Evolutionary conservation across 2,329 filamentous ascomycete species (phyloP), one percentile per base, ranked within the genome.

Genomic region (Sporothrix globosa): DNA sequence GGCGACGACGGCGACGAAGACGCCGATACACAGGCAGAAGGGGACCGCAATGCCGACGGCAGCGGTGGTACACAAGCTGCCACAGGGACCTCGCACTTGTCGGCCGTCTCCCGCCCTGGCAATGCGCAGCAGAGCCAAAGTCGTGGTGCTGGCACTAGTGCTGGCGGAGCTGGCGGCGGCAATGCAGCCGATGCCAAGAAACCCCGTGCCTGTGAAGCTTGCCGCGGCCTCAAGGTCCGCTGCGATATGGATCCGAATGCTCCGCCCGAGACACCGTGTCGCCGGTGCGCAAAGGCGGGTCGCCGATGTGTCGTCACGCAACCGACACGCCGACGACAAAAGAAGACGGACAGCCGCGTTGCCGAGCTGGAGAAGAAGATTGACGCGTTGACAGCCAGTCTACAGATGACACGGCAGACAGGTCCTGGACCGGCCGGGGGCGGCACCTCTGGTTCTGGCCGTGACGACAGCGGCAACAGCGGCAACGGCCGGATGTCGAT

Each of bases 301-400:
- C 84, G 93, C 50, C 84, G 84, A 73, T 97, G 93, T 77, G 82
- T 94, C 53, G 90, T 94, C 73, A 96, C 92, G 0, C 87, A 89
- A 73, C 92, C 86, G 17, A 87, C 84, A 41, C 79, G 92, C 53
- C 97, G 96, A 81, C 86, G 93, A 58, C 92, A 95, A 82, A 97
- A 95, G 83, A 97, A 97, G 84, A 93, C 92, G 69, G 94, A 97
- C 78, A 95, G 89, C 74, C 86, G 93, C 67, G 93, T 97, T 14
- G 91, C 93, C 10, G 93, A 97, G 82, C 84, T 97, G 67, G 93
- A 97, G 83, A 93, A 91, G 83, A 96, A 96, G 82, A 95, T 97
- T 73, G 93, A 97, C 82, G 92, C 91, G 10, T 79, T 97, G 77
- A 97, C 92, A 9, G 92, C 92, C 7, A 93, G 89, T 48, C 78